Evolutionary conservation across 1,284 basidiomycete genomes (phyloP), one percentile per base, ranked within the genome.

Genomic region (Apiotrichum sp.): DNA sequence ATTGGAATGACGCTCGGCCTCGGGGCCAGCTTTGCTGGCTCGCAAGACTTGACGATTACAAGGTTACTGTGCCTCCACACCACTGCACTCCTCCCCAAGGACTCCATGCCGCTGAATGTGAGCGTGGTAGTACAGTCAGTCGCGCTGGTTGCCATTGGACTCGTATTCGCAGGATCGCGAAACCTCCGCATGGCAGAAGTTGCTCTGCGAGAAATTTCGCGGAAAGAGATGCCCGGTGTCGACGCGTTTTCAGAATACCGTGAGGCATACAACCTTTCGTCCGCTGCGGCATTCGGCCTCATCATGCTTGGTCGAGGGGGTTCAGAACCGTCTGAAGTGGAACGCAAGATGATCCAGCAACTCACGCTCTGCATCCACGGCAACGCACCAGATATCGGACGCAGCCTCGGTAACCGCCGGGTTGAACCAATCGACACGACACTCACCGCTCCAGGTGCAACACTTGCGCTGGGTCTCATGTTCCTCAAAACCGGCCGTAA

Each of bases 1-100:
- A 90, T 97, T 47, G 96, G 89, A 2, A 82, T 98, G 39, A 80
- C 98, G 1, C 83, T 99, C 4, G 96, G 96, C n/a, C 80, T 98
- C 41, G 86, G 91, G 2, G 89, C 90, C 2, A 91, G 93, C 0
- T 91, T 93, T 65, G 80, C 92, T n/a, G 95, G 93, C 1, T 91
- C 82, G 46, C 83, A 84, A 46, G 92, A 98, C 66, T 80, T 83
- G 50, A 87, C 91, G 63, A 86, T 97, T 56, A 93, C 90, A 4
- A 92, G 91, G 67, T 78, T 98, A 16, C 79, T 98, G 32, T 89
- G 92, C 0, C 89, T 97, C 14, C 93, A 98, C 69, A 89, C 92
- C 0, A 88, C 90, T 1, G 93, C 93, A 0, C 80, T 98, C 13
- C 83, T 98, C 22, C 95, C 96, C 0, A 84, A 86, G 0, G 87